Evolutionary conservation across 495 filamentous ascomycete genomes (phyloP).

Genomic region (Echria macrotheca): DNA sequence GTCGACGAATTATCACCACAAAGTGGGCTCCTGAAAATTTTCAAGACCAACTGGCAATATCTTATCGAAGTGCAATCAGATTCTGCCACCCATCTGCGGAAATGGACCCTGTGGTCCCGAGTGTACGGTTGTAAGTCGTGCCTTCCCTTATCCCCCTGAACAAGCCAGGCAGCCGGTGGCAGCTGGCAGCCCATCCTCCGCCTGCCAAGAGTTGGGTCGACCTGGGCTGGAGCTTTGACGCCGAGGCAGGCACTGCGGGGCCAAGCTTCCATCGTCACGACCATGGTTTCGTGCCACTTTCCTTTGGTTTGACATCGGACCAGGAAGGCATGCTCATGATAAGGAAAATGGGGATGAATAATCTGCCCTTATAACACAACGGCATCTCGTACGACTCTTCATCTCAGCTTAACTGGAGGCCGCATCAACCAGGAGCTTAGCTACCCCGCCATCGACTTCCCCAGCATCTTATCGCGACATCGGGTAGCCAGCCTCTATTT

Average conservation of each 20-base stretch:
- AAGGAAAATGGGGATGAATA: background rate
- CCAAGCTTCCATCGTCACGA: too few species aligned
- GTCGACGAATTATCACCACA: too few species aligned
- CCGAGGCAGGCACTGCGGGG: background rate
- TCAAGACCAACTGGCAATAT: too few species aligned
- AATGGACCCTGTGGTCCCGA: too few species aligned
- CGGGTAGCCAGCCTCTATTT: background rate
- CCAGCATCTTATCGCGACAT: constrained; percentile 16
- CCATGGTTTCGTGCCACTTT: too few species aligned
- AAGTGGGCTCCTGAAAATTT: too few species aligned
- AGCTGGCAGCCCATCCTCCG: constrained; percentile 1
- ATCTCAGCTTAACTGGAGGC: too few species aligned
- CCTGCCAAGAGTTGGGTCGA: background rate
- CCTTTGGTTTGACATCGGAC: too few species aligned
- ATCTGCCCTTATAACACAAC: constrained; percentile 7
- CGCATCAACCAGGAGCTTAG: too few species aligned
- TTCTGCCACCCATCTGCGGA: too few species aligned
- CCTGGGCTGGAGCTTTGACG: background rate
- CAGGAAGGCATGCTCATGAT: constrained; percentile 1
- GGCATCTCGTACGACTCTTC: background rate
- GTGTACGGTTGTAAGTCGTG: constrained; percentile 18
- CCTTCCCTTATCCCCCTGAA: constrained; percentile 14
- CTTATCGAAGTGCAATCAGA: too few species aligned
- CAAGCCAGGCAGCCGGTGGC: background rate
- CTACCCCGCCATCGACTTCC: constrained; percentile 15